Evolutionary conservation across 2,329 filamentous ascomycete species (phyloP).

Genomic region (Ophiocordyceps camponoti-rufipedis): DNA sequence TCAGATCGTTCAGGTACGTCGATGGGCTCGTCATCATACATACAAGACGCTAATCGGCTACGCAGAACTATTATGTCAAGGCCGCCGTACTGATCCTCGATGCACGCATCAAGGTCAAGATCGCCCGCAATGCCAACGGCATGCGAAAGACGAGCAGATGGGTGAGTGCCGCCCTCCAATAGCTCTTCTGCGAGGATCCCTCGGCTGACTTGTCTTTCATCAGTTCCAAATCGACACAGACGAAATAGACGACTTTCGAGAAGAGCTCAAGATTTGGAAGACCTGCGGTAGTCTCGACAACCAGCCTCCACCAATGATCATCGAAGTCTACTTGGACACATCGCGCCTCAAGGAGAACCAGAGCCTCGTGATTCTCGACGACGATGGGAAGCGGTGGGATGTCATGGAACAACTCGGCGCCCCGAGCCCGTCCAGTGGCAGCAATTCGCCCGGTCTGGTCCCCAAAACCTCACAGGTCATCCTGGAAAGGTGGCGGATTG

Average conservation of each 20-base stretch:
- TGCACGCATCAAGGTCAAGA: conserved; percentile 55
- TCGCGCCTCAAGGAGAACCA: conserved; percentile 67
- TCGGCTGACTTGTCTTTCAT: not conserved
- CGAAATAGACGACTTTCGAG: conserved; percentile 73
- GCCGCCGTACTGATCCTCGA: conserved; percentile 69
- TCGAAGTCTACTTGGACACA: conserved; percentile 79
- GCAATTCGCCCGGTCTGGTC: conserved; percentile 19
- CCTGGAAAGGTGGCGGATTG: conserved; percentile 79
- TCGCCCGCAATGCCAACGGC: conserved; percentile 20
- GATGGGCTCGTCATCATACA: not conserved
- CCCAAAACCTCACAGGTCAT: conserved; percentile 53
- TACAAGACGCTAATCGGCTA: not conserved
- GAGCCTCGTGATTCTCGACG: conserved; percentile 72
- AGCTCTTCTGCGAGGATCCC: not conserved
- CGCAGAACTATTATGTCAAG: conserved; percentile 80
- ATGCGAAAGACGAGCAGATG: conserved; percentile 61
- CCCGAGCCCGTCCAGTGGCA: conserved; percentile 33
- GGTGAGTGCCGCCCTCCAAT: conserved; percentile 33
- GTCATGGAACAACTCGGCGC: conserved; percentile 65
- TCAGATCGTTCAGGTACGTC: conserved; percentile 70
- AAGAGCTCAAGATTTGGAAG: conserved; percentile 71
- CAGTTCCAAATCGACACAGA: conserved; percentile 93
- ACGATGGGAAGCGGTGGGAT: conserved; percentile 83
- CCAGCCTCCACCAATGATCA: conserved; percentile 64
- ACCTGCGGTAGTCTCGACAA: conserved; percentile 58